Percentiles rank a stretch among this genome's conserved stretches.
Conservation (phyloP, 305 asterid genomes). For the Striga hermonthica region DNA sequence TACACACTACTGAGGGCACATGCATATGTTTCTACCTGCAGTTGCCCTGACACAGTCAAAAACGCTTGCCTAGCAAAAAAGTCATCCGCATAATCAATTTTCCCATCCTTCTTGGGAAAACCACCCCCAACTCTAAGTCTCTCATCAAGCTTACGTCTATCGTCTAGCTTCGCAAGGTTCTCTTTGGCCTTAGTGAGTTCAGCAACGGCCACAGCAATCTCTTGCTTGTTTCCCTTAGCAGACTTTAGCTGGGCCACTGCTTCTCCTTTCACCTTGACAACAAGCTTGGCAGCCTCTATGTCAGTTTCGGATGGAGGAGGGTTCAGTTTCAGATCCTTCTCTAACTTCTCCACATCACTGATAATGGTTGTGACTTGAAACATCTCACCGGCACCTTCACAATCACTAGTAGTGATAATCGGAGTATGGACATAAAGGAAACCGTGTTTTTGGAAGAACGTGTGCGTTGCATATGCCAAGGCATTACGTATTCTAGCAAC, state of each 20-base stretch:
- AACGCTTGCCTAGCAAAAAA: too few relatives aligned
- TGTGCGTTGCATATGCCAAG: conserved; percentile 90
- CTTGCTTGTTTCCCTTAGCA: conserved; percentile 58
- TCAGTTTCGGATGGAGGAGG: conserved; percentile 72
- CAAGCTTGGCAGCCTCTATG: conserved; percentile 53
- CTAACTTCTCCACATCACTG: conserved; percentile 69
- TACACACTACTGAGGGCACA: too few relatives aligned
- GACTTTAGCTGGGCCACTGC: conserved; percentile 66
- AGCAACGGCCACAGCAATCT: conserved; percentile 61
- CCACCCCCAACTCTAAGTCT: conserved; percentile 60
- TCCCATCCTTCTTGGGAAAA: conserved; percentile 76
- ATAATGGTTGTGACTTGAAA: conserved; percentile 86
- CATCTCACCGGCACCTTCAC: conserved; percentile 99
- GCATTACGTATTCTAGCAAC: conserved; percentile 85
- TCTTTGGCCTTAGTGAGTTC: conserved; percentile 79
- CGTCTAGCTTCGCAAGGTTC: conserved; percentile 52
- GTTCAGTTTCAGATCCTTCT: conserved; percentile 67
- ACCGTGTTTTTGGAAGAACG: conserved; percentile 88
- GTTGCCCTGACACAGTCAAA: too few relatives aligned
- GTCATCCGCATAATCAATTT: conserved; percentile 51
- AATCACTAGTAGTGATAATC: conserved; percentile 90
- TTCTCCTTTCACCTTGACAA: conserved; percentile 74
- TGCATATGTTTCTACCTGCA: too few relatives aligned
- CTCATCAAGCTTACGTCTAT: conserved; percentile 57
- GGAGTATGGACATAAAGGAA: conserved; percentile 93